Percentiles rank a stretch among this genome's conserved stretches.
Evolutionary conservation across 2,329 filamentous ascomycete species (phyloP).

Genomic region (Alternaria triticimaculans): DNA sequence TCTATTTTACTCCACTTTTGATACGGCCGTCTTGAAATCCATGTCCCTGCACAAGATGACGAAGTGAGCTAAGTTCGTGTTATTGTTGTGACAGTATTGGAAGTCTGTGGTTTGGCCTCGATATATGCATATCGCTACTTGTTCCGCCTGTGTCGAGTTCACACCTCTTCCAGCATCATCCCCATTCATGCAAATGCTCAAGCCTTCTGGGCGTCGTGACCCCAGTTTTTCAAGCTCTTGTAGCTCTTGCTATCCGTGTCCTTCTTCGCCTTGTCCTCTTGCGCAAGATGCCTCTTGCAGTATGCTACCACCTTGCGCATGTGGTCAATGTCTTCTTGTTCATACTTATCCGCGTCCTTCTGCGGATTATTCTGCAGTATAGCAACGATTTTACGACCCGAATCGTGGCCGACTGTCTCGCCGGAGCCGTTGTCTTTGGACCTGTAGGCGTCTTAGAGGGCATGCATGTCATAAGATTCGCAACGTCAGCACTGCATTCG

Average conservation of each 20-base stretch:
- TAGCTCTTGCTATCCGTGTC: conserved; percentile 64
- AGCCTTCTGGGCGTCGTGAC: conserved; percentile 46
- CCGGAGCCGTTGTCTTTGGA: conserved; percentile 60
- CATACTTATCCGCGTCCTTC: conserved; percentile 64
- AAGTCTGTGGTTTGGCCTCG: background rate
- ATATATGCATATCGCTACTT: background rate
- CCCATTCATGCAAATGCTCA: background rate
- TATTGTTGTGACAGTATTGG: background rate
- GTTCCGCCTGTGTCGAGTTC: background rate
- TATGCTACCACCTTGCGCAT: conserved; percentile 70
- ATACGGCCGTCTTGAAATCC: background rate
- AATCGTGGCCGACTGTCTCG: conserved; percentile 68
- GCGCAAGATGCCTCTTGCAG: conserved; percentile 70
- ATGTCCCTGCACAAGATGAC: background rate
- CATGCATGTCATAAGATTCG: background rate
- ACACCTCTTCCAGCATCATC: background rate
- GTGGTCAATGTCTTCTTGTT: conserved; percentile 63
- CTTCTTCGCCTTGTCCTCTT: conserved; percentile 64
- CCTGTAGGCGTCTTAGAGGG: background rate
- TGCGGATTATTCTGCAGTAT: conserved; percentile 68
- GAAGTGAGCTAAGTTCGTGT: background rate
- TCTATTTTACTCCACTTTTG: background rate
- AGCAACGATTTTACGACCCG: conserved; percentile 67
- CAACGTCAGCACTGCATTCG: background rate
- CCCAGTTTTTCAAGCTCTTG: conserved; percentile 49